Conservation (phyloP, 345 rosid species). For the Garcia nutans region DNA sequence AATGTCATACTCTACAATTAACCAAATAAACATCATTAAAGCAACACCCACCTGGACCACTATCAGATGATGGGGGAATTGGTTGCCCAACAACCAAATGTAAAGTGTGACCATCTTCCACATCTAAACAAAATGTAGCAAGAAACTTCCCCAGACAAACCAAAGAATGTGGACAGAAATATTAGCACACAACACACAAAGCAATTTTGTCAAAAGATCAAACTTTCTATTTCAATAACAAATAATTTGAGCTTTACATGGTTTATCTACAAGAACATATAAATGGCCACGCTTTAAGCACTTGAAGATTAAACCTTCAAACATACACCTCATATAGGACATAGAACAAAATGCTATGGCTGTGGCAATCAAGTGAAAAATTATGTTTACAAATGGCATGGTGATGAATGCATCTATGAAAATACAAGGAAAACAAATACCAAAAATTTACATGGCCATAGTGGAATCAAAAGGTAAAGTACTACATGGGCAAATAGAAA, state of each 20-base stretch:
- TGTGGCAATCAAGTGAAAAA: neutral
- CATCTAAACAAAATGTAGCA: neutral
- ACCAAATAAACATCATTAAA: neutral
- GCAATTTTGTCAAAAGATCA: neutral
- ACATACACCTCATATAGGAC: neutral
- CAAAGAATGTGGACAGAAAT: neutral
- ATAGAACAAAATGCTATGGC: neutral
- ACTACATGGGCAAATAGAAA: too few species aligned
- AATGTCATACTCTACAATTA: too few species aligned
- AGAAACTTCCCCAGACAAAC: neutral
- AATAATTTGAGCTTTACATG: neutral
- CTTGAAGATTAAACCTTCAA: neutral
- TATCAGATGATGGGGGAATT: neutral
- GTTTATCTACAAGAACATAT: neutral
- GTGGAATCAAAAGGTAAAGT: neutral
- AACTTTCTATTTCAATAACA: neutral
- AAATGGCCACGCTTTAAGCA: neutral
- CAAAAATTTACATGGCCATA: neutral
- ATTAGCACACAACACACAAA: too few species aligned
- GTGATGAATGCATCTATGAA: neutral
- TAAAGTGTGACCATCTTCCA: neutral
- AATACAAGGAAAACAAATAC: neutral
- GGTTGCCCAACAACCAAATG: neutral
- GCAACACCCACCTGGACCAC: neutral
- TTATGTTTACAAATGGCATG: neutral